A percentile compares a stretch with the other conserved stretches of the same genome.
phyloP scores from a whole-genome alignment of 257 asterid genomes.

The Forsythia viridissima region DNA sequence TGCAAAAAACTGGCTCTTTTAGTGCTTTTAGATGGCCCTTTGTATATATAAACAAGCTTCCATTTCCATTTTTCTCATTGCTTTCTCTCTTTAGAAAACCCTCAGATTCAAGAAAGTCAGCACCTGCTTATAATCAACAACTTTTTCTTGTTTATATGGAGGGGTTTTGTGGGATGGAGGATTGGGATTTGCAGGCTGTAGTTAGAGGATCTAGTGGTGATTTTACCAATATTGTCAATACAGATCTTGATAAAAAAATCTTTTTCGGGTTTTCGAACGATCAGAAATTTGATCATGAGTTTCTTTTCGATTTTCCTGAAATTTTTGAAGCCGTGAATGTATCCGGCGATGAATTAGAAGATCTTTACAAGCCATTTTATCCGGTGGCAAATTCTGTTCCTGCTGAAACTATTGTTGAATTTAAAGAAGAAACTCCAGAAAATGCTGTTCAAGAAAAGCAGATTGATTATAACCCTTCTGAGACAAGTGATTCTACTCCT shows the following conservation, averaged over 20 bases:
- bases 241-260: slow-evolving; percentile 19
- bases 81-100: neutral
- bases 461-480: slow-evolving; percentile 18
- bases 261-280: slow-evolving; percentile 5
- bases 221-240: slow-evolving; percentile 23
- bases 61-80: slow-evolving; percentile 18
- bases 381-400: slow-evolving; percentile 26
- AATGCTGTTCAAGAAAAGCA: slow-evolving; percentile 20
- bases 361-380: slow-evolving; percentile 77
- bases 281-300: slow-evolving; percentile 24
- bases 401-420: slow-evolving; percentile 19
- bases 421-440: slow-evolving; percentile 30
- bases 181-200: slow-evolving; percentile 69
- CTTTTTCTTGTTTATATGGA: neutral
- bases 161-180: slow-evolving; percentile 35
- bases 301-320: slow-evolving; percentile 34
- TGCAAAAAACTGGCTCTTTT: slow-evolving; percentile 26
- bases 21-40: neutral
- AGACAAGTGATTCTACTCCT: slow-evolving; percentile 25
- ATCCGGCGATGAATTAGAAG: slow-evolving; percentile 56
- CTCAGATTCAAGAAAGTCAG: slow-evolving; percentile 36
- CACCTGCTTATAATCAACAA: slow-evolving; percentile 23
- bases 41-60: slow-evolving; percentile 34
- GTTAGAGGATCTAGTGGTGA: slow-evolving; percentile 53
- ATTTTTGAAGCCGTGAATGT: slow-evolving; percentile 30